Base-by-base conservation (phyloP, 305 asterid genomes). In the Caryopteris hybrid region DNA sequence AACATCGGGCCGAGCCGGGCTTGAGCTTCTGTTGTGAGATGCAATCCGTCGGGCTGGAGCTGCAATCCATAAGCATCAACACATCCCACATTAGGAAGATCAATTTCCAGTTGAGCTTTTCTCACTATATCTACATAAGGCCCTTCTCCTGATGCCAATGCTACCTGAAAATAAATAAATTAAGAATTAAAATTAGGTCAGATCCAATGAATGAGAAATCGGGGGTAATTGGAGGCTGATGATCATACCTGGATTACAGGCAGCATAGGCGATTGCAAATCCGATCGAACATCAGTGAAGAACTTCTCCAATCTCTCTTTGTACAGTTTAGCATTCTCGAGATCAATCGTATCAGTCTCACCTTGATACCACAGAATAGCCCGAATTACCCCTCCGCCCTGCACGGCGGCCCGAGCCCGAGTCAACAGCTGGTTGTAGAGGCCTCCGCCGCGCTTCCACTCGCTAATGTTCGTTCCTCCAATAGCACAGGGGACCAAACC, bases 281-380 rank as follows among this genome's bases (percentile, higher is more conserved):
- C 87, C 6, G 78, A 70, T 46, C 87, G 31, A 1, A 79, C 47
- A 23, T 76, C 71, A 1, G 39, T 54, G 12, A 82, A 59, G 8
- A 82, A 74, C 54, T 31, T 65, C 42, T 68, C 64, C 61, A 82
- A 34, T 50, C 79, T 58, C 33, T 57, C 13, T 59, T 58, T 71
- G 52, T 82, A 82, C 58, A 63, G 10, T 21, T n/a, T 47, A 2
- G 84, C 87, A 17, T 74, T 64, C 22, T 71, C 71, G 1, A 17
- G 65, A 25, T 16, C 52, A 14, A 6, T 56, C 2, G 83, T 59
- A n/a, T 88, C 92, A 6, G 84, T 82, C 75, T 85, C 95, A 4
- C 95, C 95, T 64, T 88, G 92, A 56, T 78, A 88, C 92, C 95
- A 88, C 1, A 84, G 47, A 20, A 88, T 34, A 0, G 80, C 85